These are phyloP conservation scores for Colletotrichum lupini DNA, from an alignment of 2,329 filamentous ascomycete species.

Conservation along the genomic window DNA sequence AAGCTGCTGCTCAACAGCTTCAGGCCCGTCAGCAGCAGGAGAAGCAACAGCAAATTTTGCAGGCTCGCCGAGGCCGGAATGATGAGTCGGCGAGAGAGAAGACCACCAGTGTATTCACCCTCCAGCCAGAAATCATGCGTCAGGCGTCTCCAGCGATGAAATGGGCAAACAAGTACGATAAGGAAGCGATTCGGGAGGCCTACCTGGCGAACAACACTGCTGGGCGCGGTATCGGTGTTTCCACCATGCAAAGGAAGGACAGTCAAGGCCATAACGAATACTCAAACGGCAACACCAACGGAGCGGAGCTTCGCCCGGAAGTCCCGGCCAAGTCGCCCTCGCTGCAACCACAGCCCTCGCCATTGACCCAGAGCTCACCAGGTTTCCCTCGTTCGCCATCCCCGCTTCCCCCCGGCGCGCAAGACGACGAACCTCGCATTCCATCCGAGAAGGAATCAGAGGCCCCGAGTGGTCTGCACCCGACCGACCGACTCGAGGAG, in stretches of 20 bases:
- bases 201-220: conserved; percentile 81
- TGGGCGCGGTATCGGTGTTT: conserved; percentile 71
- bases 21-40: conserved; percentile 77
- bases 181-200: conserved; percentile 84
- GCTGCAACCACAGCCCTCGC: conserved; percentile 39
- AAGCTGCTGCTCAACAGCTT: conserved; percentile 87
- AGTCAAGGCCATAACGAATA: conserved; percentile 40
- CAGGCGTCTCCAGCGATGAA: conserved; percentile 96
- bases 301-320: conserved; percentile 48
- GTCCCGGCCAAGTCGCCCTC: conserved; percentile 55
- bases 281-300: conserved; percentile 47
- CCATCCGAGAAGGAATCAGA: conserved; percentile 52
- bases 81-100: conserved; percentile 73
- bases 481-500: conserved; percentile 46
- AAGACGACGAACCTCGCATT: conserved; percentile 37
- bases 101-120: conserved; percentile 89
- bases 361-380: conserved; percentile 40
- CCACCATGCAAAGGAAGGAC: conserved; percentile 56
- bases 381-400: conserved; percentile 18
- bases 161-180: conserved; percentile 96
- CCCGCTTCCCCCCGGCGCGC: conserved; percentile 14
- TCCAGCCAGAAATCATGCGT: conserved; percentile 85
- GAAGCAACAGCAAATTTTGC: conserved; percentile 43
- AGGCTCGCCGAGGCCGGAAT: conserved; percentile 63
- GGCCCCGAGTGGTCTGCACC: conserved; percentile 47